Percentiles rank a stretch among this genome's conserved stretches.
phyloP scores from a whole-genome alignment of 331 rosid species.

The Quercus phellos region DNA sequence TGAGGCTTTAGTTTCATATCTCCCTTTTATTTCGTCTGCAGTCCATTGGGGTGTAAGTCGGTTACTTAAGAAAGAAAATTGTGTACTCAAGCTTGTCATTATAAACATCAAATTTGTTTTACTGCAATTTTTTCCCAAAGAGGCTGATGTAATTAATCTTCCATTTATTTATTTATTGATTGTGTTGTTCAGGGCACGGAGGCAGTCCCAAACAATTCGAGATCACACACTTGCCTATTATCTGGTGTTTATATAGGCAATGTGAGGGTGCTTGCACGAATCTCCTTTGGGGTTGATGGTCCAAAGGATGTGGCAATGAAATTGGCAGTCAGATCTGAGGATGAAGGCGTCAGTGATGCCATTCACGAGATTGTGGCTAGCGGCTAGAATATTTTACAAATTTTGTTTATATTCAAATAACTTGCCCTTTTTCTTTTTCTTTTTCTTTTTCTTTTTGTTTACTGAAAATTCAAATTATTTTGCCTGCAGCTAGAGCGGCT shows the following conservation, averaged over 20 bases:
- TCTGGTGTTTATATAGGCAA: constrained; percentile 82
- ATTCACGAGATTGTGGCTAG: constrained; percentile 93
- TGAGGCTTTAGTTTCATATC: neutral
- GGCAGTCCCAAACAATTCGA: constrained; percentile 72
- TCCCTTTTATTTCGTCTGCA: neutral
- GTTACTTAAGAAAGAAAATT: neutral
- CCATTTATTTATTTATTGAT: constrained; percentile 13
- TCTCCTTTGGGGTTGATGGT: constrained; percentile 88
- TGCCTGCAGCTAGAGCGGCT: no score
- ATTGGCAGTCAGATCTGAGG: constrained; percentile 80
- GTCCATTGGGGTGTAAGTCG: neutral
- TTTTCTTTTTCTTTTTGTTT: no score
- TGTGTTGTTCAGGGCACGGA: constrained; percentile 78
- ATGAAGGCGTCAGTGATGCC: constrained; percentile 64
- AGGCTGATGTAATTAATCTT: constrained; percentile 2
- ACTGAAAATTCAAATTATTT: no score
- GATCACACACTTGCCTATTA: constrained; percentile 84
- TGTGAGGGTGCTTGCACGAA: constrained; percentile 78
- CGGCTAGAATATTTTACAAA: constrained; percentile 45
- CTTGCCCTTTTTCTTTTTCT: no score
- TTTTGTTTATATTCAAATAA: no score
- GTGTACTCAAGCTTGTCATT: no score
- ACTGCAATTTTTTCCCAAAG: neutral
- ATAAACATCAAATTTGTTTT: neutral
- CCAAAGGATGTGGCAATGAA: constrained; percentile 96